Evolutionary conservation across 345 rosid species (phyloP), one percentile per base, ranked within the genome.

Genomic region (Carallia brachiata): DNA sequence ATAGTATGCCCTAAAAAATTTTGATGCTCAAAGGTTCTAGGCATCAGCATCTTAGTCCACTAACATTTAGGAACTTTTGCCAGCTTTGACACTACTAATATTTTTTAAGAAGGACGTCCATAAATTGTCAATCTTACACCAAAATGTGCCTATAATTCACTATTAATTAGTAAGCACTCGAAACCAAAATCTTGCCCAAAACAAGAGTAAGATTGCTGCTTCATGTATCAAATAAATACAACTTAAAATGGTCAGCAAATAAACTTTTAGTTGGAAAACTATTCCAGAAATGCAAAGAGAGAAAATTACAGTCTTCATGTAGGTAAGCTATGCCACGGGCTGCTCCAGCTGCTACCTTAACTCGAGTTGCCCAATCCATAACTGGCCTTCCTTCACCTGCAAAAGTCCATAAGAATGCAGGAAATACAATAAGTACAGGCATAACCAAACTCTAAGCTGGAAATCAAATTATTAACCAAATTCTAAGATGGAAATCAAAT

Each of bases 281-380:
- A 63, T 12, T 30, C 10, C 39, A 62, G 36, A 52, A 67, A 70
- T 40, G 62, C 19, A 76, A 56, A 56, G 36, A 28, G 63, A 74
- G 79, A 62, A 80, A 71, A 63, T 85, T 92, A 95, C 99, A 95
- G 78, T 95, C 99, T 89, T 95, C 99, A 71, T 95, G 99, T 31
- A 95, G 88, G 75, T 95, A 95, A 37, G 99, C 97, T 58, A 95
- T 85, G 80, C 99, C 99, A 56, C 91, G 97, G 75, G 99, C 99
- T 71, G 99, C 97, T 64, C 97, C 99, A 75, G 91, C 92, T 77
- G 97, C 96, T 60, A 90, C 90, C 80, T 76, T 90, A 44, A 92
- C 91, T 71, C 97, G 85, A 18, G 78, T 82, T 34, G 73, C 89
- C 99, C 97, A 95, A 67, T 89, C 90, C 96, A 95, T 83, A 66